Conservation (phyloP, 768 basidiomycete genomes). For the Coprinopsis sp. region DNA sequence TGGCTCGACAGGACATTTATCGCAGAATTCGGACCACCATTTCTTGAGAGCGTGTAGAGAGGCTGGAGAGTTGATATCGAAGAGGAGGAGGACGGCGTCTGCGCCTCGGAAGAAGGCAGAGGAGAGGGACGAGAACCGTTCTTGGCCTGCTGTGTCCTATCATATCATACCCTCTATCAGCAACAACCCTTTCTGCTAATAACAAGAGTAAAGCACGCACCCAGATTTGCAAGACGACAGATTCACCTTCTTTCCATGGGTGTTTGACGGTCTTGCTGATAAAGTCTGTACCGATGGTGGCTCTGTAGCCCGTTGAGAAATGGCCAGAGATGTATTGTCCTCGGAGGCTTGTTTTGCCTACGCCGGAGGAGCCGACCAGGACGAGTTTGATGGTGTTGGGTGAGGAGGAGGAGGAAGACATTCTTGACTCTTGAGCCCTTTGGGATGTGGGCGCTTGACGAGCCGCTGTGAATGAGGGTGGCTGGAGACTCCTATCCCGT, state of each 20-base stretch:
- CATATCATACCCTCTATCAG: slow-evolving; percentile 1
- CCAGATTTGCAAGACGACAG: slow-evolving; percentile 64
- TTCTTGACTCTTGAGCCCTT: too few species aligned
- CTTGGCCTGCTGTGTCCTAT: slow-evolving; percentile 84
- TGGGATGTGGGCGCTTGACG: too few species aligned
- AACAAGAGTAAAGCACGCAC: slow-evolving; percentile 19
- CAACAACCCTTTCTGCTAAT: slow-evolving; percentile 3
- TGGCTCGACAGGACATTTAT: slow-evolving; percentile 60
- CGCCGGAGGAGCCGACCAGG: slow-evolving; percentile 75
- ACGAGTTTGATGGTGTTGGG: slow-evolving; percentile 78
- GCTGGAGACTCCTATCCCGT: too few species aligned
- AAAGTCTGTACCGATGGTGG: slow-evolving; percentile 89
- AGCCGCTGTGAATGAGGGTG: too few species aligned
- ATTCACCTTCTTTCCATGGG: slow-evolving; percentile 47
- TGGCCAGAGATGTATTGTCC: slow-evolving; percentile 71
- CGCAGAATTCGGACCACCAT: slow-evolving; percentile 80
- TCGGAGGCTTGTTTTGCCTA: slow-evolving; percentile 83
- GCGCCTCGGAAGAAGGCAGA: slow-evolving; percentile 83
- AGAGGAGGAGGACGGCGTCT: slow-evolving; percentile 78
- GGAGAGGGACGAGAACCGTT: slow-evolving; percentile 80
- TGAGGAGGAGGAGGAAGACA: too few species aligned
- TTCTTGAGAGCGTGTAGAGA: slow-evolving; percentile 54
- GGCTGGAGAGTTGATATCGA: slow-evolving; percentile 66
- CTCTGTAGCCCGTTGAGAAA: slow-evolving; percentile 73
- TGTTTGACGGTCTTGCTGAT: slow-evolving; percentile 71